These are phyloP conservation scores for Asterochloris sp. DNA, from an alignment of 139 green algal species.

Conservation along the genomic window DNA sequence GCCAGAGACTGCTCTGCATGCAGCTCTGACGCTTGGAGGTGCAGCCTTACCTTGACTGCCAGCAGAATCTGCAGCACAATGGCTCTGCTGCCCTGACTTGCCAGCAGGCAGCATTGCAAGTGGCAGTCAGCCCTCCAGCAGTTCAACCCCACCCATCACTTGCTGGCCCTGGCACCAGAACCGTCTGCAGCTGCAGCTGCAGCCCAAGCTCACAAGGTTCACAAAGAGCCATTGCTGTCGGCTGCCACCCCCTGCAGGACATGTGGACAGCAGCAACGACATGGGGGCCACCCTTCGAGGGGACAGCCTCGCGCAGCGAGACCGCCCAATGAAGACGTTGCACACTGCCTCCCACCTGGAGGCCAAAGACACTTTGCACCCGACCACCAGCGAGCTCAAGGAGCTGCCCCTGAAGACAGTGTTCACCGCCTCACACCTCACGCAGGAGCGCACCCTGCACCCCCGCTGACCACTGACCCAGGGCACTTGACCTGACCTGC, in stretches of 20 bases:
- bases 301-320: background rate
- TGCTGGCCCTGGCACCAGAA: background rate
- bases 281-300: slow-evolving; percentile 15
- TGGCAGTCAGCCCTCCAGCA: background rate
- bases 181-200: background rate
- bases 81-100: background rate
- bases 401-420: background rate
- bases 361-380: slow-evolving; percentile 7
- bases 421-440: slow-evolving; percentile 11
- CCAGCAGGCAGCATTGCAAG: background rate
- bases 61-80: too few species aligned
- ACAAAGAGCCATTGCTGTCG: background rate
- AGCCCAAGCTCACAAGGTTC: background rate
- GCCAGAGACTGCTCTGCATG: background rate
- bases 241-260: background rate
- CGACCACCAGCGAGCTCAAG: background rate
- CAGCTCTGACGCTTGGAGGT: background rate
- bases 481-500: background rate
- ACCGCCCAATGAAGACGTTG: background rate
- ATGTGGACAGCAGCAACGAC: slow-evolving; percentile 6
- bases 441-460: background rate
- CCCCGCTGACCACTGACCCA: background rate
- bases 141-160: background rate
- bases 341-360: slow-evolving; percentile 14
- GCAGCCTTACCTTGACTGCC: background rate